These are phyloP conservation scores for Taiwanofungus camphoratus DNA, from an alignment of 1,284 basidiomycete genomes.

Conservation along the genomic window DNA sequence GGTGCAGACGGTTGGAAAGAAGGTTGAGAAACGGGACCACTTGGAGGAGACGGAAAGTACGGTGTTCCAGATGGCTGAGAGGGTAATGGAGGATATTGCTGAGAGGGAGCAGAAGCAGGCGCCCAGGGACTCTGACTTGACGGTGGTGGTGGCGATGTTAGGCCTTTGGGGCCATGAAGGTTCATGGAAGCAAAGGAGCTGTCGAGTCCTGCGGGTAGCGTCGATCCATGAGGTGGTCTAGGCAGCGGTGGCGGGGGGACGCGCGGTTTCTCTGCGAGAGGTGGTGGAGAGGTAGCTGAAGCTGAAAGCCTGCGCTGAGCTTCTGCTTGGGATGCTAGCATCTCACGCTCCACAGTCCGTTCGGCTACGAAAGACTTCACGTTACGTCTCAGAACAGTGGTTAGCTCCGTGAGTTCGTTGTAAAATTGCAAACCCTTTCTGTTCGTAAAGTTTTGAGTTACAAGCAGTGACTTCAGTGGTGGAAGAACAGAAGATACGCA, in stretches of 20 bases:
- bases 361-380: constrained; percentile 58
- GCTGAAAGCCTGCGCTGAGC: constrained; percentile 55
- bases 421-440: constrained; percentile 91
- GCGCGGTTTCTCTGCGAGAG: constrained; percentile 42
- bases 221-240: constrained; percentile 23
- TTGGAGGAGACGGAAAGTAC: constrained; percentile 29
- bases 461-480: background rate
- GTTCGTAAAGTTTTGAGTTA: constrained; percentile 13
- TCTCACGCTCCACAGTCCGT: constrained; percentile 69
- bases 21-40: constrained; percentile 33
- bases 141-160: constrained; percentile 27
- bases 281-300: constrained; percentile 36
- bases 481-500: constrained; percentile 35
- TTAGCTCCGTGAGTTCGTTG: constrained; percentile 69
- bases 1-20: constrained; percentile 27
- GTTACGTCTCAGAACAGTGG: constrained; percentile 53
- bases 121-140: constrained; percentile 22
- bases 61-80: constrained; percentile 14
- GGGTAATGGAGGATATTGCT: constrained; percentile 25
- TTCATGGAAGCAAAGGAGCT: constrained; percentile 52
- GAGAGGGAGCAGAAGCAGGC: constrained; percentile 22
- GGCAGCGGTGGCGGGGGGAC: constrained; percentile 41
- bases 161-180: constrained; percentile 25
- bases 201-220: constrained; percentile 33
- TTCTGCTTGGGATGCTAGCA: constrained; percentile 65